These are phyloP conservation scores for Quercus robur DNA, from an alignment of 306 rosid species.

Conservation along the genomic window DNA sequence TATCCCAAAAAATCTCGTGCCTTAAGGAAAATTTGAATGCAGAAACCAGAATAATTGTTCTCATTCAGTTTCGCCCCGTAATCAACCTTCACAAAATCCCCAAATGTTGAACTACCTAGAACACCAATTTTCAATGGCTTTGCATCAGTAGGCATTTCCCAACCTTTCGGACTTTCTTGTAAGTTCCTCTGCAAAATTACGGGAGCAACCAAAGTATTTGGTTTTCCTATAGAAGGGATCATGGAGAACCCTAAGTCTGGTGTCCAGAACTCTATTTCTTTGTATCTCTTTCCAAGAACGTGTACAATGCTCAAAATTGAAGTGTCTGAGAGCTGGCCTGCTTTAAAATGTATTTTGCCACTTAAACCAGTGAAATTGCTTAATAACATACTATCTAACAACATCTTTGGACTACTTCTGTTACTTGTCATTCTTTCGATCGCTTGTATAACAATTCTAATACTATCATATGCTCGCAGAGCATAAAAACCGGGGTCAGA, in stretches of 20 bases:
- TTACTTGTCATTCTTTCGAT: conserved; percentile 22
- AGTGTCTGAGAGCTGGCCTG: conserved; percentile 28
- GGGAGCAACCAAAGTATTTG: conserved; percentile 10
- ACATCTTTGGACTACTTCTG: conserved; percentile 8
- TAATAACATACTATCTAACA: conserved; percentile 25
- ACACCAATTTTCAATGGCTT: conserved; percentile 55
- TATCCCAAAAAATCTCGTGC: conserved; percentile 19
- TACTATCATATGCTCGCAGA: conserved; percentile 59
- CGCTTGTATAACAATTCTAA: conserved; percentile 45
- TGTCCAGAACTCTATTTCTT: no score
- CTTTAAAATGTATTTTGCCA: conserved; percentile 54
- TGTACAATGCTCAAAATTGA: conserved; percentile 47
- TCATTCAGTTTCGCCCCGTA: conserved; percentile 7
- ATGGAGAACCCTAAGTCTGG: conserved; percentile 31
- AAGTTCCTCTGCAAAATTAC: conserved; percentile 65
- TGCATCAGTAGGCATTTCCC: conserved; percentile 49
- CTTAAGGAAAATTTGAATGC: conserved; percentile 43
- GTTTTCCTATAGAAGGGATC: neutral
- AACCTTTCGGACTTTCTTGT: conserved; percentile 45
- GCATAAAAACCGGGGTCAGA: conserved; percentile 54
- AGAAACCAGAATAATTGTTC: conserved; percentile 44
- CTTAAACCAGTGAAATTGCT: conserved; percentile 50
- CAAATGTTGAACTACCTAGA: conserved; percentile 49
- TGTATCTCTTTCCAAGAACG: no score
- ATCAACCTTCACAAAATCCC: conserved; percentile 51